Evolutionary conservation across 306 rosid species (phyloP).

Genomic region (Glycyrrhiza uralensis): DNA sequence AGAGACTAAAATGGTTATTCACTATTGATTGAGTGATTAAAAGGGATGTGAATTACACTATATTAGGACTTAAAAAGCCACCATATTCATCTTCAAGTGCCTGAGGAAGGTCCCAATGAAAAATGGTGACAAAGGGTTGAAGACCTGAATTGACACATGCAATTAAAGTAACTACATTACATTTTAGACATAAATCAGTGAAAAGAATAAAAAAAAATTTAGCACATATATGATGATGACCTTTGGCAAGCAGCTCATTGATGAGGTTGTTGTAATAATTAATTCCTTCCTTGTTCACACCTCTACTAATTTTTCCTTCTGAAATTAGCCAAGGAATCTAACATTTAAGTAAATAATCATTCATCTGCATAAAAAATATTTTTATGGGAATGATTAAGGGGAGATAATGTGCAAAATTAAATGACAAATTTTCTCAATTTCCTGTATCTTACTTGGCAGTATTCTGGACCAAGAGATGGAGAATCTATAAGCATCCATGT

Average conservation of each 20-base stretch:
- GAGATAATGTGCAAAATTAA: neutral
- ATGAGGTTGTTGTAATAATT: constrained; percentile 55
- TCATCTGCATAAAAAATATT: neutral
- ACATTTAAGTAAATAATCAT: neutral
- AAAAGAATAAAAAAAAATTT: neutral
- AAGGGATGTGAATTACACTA: constrained; percentile 40
- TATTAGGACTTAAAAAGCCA: constrained; percentile 39
- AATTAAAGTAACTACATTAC: neutral
- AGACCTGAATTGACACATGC: constrained; percentile 17
- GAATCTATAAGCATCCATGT: constrained; percentile 57
- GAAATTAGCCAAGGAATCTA: neutral
- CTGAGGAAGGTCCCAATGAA: constrained; percentile 66
- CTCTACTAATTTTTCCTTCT: constrained; percentile 51
- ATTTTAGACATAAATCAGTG: neutral
- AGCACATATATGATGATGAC: neutral
- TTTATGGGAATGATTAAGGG: neutral
- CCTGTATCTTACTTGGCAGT: constrained; percentile 44
- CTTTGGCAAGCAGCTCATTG: constrained; percentile 43
- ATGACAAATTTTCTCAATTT: neutral
- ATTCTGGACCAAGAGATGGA: constrained; percentile 75
- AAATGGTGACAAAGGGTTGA: constrained; percentile 46
- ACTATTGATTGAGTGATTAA: neutral
- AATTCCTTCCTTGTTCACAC: constrained; percentile 48
- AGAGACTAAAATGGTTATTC: no score
- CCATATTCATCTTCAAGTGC: constrained; percentile 47